Conservation (phyloP, 805 yeast species). For the Nadsonia fulvescens region DNA sequence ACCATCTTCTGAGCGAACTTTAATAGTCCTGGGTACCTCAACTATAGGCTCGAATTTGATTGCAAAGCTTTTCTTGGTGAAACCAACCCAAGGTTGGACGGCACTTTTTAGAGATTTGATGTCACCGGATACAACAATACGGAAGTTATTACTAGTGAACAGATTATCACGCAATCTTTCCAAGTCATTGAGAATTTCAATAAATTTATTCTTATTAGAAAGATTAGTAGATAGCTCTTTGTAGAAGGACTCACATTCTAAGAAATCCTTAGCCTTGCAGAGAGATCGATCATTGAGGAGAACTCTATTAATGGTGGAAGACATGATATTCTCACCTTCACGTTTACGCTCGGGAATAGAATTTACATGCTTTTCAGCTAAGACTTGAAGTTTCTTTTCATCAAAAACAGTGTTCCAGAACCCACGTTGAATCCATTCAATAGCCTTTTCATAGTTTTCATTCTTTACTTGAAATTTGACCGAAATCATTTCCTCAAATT, state of each 20-base stretch:
- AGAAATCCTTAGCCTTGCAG: constrained; percentile 43
- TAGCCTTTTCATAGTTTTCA: constrained; percentile 45
- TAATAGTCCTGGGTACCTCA: constrained; percentile 24
- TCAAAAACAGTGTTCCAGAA: constrained; percentile 56
- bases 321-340: constrained; percentile 44
- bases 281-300: constrained; percentile 43
- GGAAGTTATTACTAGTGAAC: constrained; percentile 39
- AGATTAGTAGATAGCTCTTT: constrained; percentile 30
- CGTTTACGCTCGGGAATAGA: constrained; percentile 46
- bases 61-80: constrained; percentile 6
- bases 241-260: constrained; percentile 43
- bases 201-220: constrained; percentile 30
- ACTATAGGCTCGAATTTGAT: constrained; percentile 9
- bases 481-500: constrained; percentile 47
- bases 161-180: constrained; percentile 33
- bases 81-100: no score
- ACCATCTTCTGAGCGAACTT: constrained; percentile 41
- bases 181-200: constrained; percentile 29
- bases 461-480: constrained; percentile 44
- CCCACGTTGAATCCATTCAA: constrained; percentile 58
- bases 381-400: constrained; percentile 46
- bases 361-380: constrained; percentile 43
- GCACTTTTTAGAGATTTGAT: constrained; percentile 15
- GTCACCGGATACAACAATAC: constrained; percentile 59
- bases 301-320: constrained; percentile 38